Base-by-base conservation (phyloP, 2,329 filamentous ascomycete genomes). In the Alternaria gansuensis region DNA sequence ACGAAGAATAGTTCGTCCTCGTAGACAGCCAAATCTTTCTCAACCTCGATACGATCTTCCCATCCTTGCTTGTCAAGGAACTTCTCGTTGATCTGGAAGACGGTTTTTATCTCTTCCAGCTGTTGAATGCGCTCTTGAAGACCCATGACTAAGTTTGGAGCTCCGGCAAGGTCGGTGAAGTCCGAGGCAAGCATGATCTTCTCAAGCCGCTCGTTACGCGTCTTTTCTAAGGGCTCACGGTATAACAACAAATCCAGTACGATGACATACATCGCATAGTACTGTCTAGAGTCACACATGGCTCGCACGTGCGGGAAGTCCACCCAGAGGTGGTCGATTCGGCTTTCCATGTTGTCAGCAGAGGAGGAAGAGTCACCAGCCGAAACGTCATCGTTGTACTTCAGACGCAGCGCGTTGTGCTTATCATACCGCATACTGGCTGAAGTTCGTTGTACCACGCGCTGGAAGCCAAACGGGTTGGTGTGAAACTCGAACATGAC, bases 151-250 rank as follows among this genome's bases (percentile, higher is more conserved):
- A 97, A 94, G 75, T 94, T 91, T 0, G 95, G 95, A 3, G 94
- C 92, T 50, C 95, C 96, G 57, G 92, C 89, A 41, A 99, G 84
- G 75, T 99, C 95, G 76, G 94, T 99, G 75, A 99, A 99, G 78
- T 99, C 95, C 0, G 95, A 98, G 1, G 94, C 95, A 48, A 99
- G 87, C 88, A 99, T 97, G 69, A 99, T 99, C 83, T 97, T 98
- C 78, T 99, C 95, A 14, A 99, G 82, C 34, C 92, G 88, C 79
- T 99, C 96, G 70, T 85, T 97, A 58, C 96, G 88, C n/a, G 94
- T 96, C 84, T 99, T 99, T 78, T 99, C 95, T 45, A 96, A 81
- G 2, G 95, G 95, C 77, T 99, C 95, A 73, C 87, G 97, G 80
- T 98, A 99, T 77, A 99, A 88, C 51, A 99, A 83, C 40, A 99